Conservation (phyloP, 805 yeast genomes). For the Lipomyces sp. region DNA sequence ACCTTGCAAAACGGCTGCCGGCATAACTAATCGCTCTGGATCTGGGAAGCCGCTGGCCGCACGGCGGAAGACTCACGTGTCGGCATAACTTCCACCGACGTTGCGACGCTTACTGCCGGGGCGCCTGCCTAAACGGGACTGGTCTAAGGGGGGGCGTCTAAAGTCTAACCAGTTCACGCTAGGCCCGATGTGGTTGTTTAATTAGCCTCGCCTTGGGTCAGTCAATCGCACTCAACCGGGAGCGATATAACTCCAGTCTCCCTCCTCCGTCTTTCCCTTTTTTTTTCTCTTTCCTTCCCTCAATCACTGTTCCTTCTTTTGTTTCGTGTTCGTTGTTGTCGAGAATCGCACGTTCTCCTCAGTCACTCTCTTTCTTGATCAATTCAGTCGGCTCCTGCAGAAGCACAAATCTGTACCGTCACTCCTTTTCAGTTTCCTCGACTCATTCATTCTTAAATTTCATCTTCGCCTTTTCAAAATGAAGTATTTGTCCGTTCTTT, state of each 20-base stretch:
- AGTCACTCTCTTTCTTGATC: not conserved
- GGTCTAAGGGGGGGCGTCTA: no score
- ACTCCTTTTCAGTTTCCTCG: not conserved
- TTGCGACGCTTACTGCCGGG: no score
- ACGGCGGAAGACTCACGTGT: no score
- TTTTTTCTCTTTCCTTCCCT: not conserved
- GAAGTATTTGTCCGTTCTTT: conserved; percentile 4
- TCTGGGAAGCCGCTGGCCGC: no score
- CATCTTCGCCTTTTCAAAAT: not conserved
- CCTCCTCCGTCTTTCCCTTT: not conserved
- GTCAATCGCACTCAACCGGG: no score
- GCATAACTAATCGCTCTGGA: no score
- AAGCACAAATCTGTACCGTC: conserved; percentile 23
- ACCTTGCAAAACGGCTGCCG: no score
- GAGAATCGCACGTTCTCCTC: not conserved
- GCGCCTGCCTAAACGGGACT: no score
- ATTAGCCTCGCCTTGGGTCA: no score
- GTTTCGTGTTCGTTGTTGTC: not conserved
- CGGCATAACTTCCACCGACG: no score
- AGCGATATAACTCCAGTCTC: not conserved
- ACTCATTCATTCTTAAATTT: not conserved
- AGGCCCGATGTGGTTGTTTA: no score
- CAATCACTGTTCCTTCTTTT: not conserved
- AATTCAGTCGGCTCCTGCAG: conserved; percentile 20
- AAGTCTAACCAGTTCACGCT: no score